Conservation (phyloP, 139 green algal genomes). For the Haematococcus lacustris region DNA sequence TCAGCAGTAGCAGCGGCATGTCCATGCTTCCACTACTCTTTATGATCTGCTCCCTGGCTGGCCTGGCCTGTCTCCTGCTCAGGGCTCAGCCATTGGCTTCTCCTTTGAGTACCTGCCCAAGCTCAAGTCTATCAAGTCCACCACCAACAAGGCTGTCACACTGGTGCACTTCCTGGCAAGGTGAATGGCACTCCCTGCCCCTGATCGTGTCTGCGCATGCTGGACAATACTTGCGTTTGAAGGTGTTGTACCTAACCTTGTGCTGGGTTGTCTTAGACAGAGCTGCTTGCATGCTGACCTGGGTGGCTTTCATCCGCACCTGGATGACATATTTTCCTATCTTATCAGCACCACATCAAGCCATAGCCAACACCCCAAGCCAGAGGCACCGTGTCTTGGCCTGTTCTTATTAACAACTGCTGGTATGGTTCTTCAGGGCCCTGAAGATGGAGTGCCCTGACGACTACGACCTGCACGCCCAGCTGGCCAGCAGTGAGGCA, state of each 20-base stretch:
- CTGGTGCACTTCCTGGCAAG: conserved; percentile 58
- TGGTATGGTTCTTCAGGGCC: conserved; percentile 1
- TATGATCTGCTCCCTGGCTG: background rate
- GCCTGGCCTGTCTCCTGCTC: too few species aligned
- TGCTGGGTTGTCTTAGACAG: background rate
- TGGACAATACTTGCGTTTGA: background rate
- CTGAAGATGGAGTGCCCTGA: conserved; percentile 20
- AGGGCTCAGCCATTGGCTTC: conserved; percentile 5
- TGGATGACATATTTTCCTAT: too few species aligned
- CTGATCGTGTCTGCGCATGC: background rate
- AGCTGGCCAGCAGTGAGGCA: conserved; percentile 19
- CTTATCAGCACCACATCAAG: too few species aligned
- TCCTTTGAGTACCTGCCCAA: conserved; percentile 41
- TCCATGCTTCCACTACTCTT: too few species aligned
- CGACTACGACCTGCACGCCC: conserved; percentile 13
- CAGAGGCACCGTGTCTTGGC: too few species aligned
- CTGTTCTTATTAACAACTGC: too few species aligned
- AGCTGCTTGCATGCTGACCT: background rate
- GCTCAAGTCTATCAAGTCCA: conserved; percentile 43
- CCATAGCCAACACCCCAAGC: too few species aligned
- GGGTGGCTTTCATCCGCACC: background rate
- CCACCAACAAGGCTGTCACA: conserved; percentile 31
- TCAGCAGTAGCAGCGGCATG: too few species aligned
- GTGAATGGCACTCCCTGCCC: conserved; percentile 1
- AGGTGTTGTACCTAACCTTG: background rate